Evolutionary conservation across 805 yeast species (phyloP).

Genomic region (Lachancea quebecensis): DNA sequence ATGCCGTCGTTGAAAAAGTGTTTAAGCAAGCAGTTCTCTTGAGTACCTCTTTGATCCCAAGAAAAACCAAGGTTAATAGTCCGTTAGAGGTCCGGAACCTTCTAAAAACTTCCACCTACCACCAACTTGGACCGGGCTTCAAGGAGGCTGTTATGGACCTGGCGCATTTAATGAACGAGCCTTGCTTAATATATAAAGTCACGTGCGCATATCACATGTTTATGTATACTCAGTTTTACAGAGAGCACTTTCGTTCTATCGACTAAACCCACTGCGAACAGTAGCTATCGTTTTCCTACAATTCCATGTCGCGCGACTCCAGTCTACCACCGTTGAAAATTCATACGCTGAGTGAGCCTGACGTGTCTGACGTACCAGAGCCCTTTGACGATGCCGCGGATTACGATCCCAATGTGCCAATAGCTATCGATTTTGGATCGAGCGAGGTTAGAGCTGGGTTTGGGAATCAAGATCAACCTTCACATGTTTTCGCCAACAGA

Average conservation of each 20-base stretch:
- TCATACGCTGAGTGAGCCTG: slow-evolving; percentile 23
- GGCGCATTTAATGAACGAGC: no score
- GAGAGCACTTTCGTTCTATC: background rate
- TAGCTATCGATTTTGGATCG: slow-evolving; percentile 84
- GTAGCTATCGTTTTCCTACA: background rate
- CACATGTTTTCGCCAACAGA: slow-evolving; percentile 60
- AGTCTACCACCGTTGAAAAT: slow-evolving; percentile 26
- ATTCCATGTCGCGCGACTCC: slow-evolving; percentile 12
- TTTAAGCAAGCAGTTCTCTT: no score
- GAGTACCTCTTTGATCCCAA: no score
- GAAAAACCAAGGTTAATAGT: no score
- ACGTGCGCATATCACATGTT: no score
- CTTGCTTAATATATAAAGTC: no score
- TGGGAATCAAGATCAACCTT: slow-evolving; percentile 40
- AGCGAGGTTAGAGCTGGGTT: slow-evolving; percentile 54
- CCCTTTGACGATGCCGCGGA: slow-evolving; percentile 24
- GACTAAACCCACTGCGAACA: background rate
- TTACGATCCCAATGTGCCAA: slow-evolving; percentile 46
- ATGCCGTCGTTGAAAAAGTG: no score
- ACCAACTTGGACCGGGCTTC: no score
- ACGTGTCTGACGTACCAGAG: slow-evolving; percentile 29
- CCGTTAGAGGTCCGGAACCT: no score
- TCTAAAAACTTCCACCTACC: no score
- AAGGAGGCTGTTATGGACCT: no score
- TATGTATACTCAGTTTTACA: background rate